A percentile compares a stretch with the other conserved stretches of the same genome.
Conservation (phyloP, 1,284 basidiomycete species). For the Apiotrichum veenhuisii region DNA sequence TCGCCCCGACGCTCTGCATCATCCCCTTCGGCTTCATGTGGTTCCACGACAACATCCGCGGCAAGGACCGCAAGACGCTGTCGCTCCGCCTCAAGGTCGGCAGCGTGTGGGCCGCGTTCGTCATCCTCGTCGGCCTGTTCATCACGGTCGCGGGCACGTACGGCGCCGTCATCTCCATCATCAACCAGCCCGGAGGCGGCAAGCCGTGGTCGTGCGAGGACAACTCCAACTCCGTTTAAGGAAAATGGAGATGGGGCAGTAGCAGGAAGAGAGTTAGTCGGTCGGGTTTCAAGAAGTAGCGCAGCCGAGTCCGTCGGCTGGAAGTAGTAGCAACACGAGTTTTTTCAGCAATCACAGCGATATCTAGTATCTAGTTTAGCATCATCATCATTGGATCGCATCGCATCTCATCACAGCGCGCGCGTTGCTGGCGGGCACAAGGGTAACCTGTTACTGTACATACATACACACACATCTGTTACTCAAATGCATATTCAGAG, state of each 20-base stretch:
- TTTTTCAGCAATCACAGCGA: no score
- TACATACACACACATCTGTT: no score
- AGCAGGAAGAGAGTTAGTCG: not conserved
- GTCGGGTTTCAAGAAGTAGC: no score
- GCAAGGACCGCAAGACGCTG: not conserved
- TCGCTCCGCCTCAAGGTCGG: slow-evolving; percentile 1
- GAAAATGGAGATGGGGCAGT: not conserved
- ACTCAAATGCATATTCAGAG: not conserved
- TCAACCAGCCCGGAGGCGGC: slow-evolving; percentile 20
- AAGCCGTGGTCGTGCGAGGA: slow-evolving; percentile 38
- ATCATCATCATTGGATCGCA: no score
- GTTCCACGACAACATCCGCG: slow-evolving; percentile 27
- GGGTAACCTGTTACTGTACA: not conserved
- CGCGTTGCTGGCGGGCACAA: not conserved
- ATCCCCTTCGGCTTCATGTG: slow-evolving; percentile 34
- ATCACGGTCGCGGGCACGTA: slow-evolving; percentile 35
- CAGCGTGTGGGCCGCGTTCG: slow-evolving; percentile 13
- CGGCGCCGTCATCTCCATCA: slow-evolving; percentile 34
- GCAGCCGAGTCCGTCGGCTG: no score
- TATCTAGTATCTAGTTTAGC: no score
- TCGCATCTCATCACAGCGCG: no score
- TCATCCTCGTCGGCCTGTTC: slow-evolving; percentile 30
- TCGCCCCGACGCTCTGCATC: slow-evolving; percentile 33
- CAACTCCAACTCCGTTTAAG: slow-evolving; percentile 28
- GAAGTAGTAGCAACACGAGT: no score